These are phyloP conservation scores for Rhizopogon vulgaris DNA, from an alignment of 768 basidiomycete species.

Conservation along the genomic window DNA sequence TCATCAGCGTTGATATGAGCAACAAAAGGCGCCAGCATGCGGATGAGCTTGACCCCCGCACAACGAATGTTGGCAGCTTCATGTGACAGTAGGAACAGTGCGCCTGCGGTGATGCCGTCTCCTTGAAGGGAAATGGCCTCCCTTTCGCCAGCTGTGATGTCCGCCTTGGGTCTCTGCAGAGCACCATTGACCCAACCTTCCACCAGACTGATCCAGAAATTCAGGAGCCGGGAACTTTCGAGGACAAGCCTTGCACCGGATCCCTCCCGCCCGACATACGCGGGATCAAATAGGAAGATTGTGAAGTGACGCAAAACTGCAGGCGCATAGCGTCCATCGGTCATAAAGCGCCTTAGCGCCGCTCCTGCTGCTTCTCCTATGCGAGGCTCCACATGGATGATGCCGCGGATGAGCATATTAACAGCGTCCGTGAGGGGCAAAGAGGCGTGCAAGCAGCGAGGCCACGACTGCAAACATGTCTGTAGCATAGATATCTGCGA, in stretches of 20 bases:
- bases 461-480: conserved; percentile 79
- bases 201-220: conserved; percentile 69
- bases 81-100: conserved; percentile 68
- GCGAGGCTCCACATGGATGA: conserved; percentile 79
- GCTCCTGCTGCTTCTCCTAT: conserved; percentile 63
- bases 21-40: conserved; percentile 47
- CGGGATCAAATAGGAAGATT: conserved; percentile 68
- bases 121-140: conserved; percentile 39
- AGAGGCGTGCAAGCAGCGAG: conserved; percentile 62
- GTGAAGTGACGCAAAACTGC: conserved; percentile 61
- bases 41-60: conserved; percentile 59
- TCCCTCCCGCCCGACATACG: conserved; percentile 56
- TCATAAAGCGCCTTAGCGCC: conserved; percentile 70
- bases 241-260: conserved; percentile 55
- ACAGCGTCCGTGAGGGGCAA: conserved; percentile 54
- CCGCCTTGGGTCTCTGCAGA: conserved; percentile 32
- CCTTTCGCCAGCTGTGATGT: conserved; percentile 35
- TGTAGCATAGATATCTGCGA: conserved; percentile 69
- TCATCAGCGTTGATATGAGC: conserved; percentile 35
- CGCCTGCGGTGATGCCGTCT: conserved; percentile 64
- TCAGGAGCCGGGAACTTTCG: conserved; percentile 61
- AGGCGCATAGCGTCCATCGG: conserved; percentile 47
- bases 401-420: conserved; percentile 73
- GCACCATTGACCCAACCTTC: conserved; percentile 59
- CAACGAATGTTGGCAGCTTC: conserved; percentile 43